phyloP scores from a whole-genome alignment of 1,284 basidiomycete species.

The Cronartium quercuum region DNA sequence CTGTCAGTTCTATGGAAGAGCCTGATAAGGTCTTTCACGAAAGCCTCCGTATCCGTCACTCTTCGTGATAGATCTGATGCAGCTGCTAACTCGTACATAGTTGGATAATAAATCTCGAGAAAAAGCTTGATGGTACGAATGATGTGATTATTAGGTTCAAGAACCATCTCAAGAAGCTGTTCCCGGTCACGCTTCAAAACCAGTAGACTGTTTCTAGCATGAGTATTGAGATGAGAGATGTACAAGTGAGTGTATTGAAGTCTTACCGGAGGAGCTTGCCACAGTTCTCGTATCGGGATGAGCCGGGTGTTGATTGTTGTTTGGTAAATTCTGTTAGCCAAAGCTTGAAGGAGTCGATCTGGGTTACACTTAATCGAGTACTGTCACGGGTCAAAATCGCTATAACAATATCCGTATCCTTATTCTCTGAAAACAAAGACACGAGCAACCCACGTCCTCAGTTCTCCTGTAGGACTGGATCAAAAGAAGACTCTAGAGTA shows the following conservation, averaged over 20 bases:
- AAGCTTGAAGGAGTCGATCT: not conserved
- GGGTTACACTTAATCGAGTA: not conserved
- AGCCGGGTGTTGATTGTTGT: too few relatives aligned
- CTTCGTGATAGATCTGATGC: conserved; percentile 21
- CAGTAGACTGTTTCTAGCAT: not conserved
- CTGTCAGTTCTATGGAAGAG: conserved; percentile 12
- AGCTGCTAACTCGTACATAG: conserved; percentile 23
- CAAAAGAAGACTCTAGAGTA: too few relatives aligned
- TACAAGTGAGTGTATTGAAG: too few relatives aligned
- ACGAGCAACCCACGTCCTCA: too few relatives aligned
- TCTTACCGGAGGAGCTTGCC: too few relatives aligned
- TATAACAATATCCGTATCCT: not conserved
- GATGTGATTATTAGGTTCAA: conserved; percentile 32
- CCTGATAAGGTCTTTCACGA: conserved; percentile 23
- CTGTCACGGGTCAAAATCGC: not conserved
- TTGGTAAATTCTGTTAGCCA: too few relatives aligned
- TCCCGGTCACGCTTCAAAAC: conserved; percentile 37
- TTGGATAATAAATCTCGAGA: conserved; percentile 38
- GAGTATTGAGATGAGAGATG: too few relatives aligned
- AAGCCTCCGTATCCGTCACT: conserved; percentile 33
- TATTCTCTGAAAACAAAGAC: too few relatives aligned
- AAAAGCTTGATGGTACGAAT: conserved; percentile 28
- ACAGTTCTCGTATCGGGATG: too few relatives aligned
- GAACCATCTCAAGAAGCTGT: conserved; percentile 28
- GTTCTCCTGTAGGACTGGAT: too few relatives aligned